Conservation (phyloP, 2,329 filamentous ascomycete species). For the Chaetomiaceae sp. region DNA sequence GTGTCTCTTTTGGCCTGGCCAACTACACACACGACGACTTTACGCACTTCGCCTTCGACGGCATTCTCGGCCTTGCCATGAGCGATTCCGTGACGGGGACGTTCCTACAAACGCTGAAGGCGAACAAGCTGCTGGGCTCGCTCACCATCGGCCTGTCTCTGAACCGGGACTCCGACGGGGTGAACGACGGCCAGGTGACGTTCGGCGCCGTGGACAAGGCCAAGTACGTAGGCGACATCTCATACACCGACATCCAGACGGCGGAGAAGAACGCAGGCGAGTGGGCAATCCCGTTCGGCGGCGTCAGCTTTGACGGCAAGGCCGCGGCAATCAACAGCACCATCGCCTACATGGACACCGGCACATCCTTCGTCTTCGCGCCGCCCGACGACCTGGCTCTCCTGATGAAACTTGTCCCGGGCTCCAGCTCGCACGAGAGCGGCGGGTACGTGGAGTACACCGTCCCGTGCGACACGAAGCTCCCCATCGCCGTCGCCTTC, state of each 20-base stretch:
- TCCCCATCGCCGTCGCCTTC: conserved; percentile 59
- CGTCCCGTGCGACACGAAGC: conserved; percentile 65
- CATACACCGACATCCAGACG: conserved; percentile 53
- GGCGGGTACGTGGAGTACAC: conserved; percentile 58
- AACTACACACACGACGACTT: conserved; percentile 69
- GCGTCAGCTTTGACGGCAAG: conserved; percentile 56
- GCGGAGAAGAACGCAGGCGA: conserved; percentile 41
- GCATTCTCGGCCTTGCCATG: conserved; percentile 73
- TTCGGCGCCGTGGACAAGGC: conserved; percentile 64
- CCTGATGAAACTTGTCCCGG: conserved; percentile 63
- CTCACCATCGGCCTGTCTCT: conserved; percentile 69
- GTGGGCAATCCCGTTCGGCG: conserved; percentile 69
- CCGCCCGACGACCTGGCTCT: conserved; percentile 59
- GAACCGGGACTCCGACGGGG: conserved; percentile 58
- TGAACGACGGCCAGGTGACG: conserved; percentile 67
- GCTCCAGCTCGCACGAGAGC: conserved; percentile 37
- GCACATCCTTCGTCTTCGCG: conserved; percentile 73
- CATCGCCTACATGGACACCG: conserved; percentile 73
- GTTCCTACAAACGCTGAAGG: conserved; percentile 57
- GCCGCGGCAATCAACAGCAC: conserved; percentile 44
- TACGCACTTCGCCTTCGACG: conserved; percentile 73
- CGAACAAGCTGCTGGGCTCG: conserved; percentile 48
- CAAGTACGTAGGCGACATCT: conserved; percentile 62
- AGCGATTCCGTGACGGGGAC: conserved; percentile 54
- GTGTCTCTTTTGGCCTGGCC: conserved; percentile 67